Conservation (phyloP, 2,329 filamentous ascomycete species). For the Cladobotryum mycophilum region DNA sequence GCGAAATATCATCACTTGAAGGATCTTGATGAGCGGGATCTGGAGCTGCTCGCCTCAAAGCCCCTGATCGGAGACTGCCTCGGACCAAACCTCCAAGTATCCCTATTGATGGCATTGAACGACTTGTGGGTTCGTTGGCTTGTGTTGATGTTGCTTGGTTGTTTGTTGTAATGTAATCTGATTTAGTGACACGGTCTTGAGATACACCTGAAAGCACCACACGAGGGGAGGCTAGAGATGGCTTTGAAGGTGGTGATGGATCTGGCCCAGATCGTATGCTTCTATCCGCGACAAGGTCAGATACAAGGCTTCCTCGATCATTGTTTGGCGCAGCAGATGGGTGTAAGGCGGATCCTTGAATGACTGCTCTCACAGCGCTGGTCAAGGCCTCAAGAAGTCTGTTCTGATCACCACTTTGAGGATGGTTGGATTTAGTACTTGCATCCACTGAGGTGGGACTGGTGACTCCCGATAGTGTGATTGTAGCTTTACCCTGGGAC, state of each 20-base stretch:
- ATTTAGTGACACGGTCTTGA: neutral
- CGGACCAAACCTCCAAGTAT: conserved; percentile 4
- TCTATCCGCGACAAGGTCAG: neutral
- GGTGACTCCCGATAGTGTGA: too few species aligned
- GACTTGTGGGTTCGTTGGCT: neutral
- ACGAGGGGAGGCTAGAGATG: neutral
- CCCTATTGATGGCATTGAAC: neutral
- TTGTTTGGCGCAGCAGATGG: neutral
- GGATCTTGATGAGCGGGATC: neutral
- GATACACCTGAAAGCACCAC: neutral
- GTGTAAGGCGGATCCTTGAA: neutral
- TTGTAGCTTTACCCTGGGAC: neutral
- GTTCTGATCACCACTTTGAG: neutral
- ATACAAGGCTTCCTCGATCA: conserved; percentile 2
- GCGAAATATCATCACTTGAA: conserved; percentile 5
- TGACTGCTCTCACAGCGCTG: conserved; percentile 11
- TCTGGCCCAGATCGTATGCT: neutral
- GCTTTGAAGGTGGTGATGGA: neutral
- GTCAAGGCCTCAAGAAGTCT: conserved; percentile 13
- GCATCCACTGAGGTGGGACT: neutral
- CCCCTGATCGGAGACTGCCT: neutral
- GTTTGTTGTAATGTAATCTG: neutral
- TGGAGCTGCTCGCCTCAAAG: neutral
- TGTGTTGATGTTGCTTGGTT: neutral
- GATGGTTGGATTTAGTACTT: neutral